Evolutionary conservation across 768 basidiomycete species (phyloP), one percentile per base, ranked within the genome.

Genomic region (Suillus brevipes): DNA sequence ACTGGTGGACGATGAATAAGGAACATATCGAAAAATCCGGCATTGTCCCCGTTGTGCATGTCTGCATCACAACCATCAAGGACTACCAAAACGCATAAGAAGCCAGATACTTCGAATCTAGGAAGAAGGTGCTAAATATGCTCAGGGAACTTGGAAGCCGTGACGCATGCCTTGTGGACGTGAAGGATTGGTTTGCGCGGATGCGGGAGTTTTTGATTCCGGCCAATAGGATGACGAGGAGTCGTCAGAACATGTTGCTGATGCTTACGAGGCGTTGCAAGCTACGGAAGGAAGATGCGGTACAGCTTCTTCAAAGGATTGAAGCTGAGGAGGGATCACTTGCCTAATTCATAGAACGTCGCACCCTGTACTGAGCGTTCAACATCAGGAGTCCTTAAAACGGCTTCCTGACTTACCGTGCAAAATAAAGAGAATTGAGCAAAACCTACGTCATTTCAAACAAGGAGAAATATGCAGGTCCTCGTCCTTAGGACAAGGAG

Each of bases 241-340:
- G 6, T 36, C 31, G 10, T n/a, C 4, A 20, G 34, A 66, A 62
- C 52, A 38, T 36, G 61, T 18, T 62, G 4, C 10, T 38, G 36
- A 14, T 23, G 7, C 45, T 62, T n/a, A 71, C 62, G 57, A 77
- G 72, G 61, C 74, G 75, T 49, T 77, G 75, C 67, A 65, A 56
- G 45, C 38, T 75, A 61, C 65, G 68, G 25, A 53, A 60, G 13
- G 67, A 64, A 52, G 28, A 66, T 47, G 75, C 73, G 31, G 63
- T 62, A 20, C 66, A 70, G 9, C 67, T 75, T 28, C 68, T 73
- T 45, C 42, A 1, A 12, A 69, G 68, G 63, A 57, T 75, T 34
- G 66, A 65, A 0, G 0, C 23, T 14, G 47, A 23, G 23, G 12
- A 47, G n/a, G 20, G 43, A 18, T 43, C 2, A 9, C 8, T 8